phyloP scores from a whole-genome alignment of 1,284 basidiomycete genomes.

The Pisolithus thermaeus region DNA sequence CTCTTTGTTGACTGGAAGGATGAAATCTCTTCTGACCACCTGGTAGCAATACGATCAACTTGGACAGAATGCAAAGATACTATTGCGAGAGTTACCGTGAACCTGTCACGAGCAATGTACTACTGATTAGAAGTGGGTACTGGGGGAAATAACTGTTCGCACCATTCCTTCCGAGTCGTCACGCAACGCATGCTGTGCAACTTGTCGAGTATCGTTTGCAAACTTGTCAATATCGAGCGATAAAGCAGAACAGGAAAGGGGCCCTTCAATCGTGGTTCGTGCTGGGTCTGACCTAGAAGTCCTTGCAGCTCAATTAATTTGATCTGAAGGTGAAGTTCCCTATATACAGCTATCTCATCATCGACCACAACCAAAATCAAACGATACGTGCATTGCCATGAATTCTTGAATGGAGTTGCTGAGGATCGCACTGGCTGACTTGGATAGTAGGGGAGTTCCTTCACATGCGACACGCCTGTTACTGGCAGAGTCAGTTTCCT shows the following conservation, averaged over 20 bases:
- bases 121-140: constrained; percentile 5
- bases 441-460: constrained; percentile 34
- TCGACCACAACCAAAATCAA: neutral
- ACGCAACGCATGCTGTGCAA: constrained; percentile 95
- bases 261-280: constrained; percentile 93
- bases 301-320: constrained; percentile 81
- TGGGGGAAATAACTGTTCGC: constrained; percentile 22
- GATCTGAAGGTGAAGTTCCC: constrained; percentile 92
- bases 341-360: constrained; percentile 27
- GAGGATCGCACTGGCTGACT: constrained; percentile 36
- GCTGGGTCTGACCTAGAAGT: constrained; percentile 80
- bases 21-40: constrained; percentile 79
- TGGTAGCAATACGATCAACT: constrained; percentile 25
- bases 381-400: constrained; percentile 73
- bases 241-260: constrained; percentile 85
- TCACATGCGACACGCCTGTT: constrained; percentile 17
- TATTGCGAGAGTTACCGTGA: constrained; percentile 44
- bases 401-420: constrained; percentile 73
- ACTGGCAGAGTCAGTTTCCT: constrained; percentile 20
- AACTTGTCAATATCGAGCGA: constrained; percentile 74
- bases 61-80: neutral
- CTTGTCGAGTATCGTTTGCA: constrained; percentile 86
- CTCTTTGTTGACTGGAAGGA: constrained; percentile 82
- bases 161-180: constrained; percentile 91
- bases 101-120: constrained; percentile 36